Base-by-base conservation (phyloP, 2,329 filamentous ascomycete species). In the Pseudogymnoascus sp. region DNA sequence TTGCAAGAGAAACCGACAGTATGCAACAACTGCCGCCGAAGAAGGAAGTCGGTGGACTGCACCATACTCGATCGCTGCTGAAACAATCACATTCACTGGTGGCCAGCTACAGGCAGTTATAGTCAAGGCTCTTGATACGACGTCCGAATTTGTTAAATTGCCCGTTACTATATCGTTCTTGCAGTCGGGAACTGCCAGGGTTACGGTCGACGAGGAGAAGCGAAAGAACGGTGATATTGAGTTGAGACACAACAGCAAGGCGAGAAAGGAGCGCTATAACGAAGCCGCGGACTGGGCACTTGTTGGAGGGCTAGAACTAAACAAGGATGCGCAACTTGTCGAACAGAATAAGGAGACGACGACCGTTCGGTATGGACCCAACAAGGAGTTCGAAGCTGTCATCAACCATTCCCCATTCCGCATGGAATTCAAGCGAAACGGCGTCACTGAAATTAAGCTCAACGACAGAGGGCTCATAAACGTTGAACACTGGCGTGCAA, bases 401-500 rank as follows among this genome's bases (percentile, higher is more conserved):
- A 89, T 99, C 73, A 86, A 82, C 58, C 90, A 95, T 70, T 81
- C 85, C 1, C 94, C 94, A 0, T 95, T 97, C 66, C 81, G 81
- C 37, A 82, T 97, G 60, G 88, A 96, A 57, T 99, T 99, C 73
- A 87, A 88, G 74, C 83, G 92, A 47, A 89, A 94, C 68, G 92
- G 89, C 0, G 79, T 84, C 66, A 87, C 87, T 0, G 91, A 97
- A 64, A 81, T 99, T 74, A 90, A 88, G 71, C 81, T 99, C 74
- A 99, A 99, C 71, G 87, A 92, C 67, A 85, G 88, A n/a, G 93
- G 93, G 0, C 78, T 95, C 65, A 73, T 99, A 74, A 99, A 97
- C 70, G 76, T 97, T 73, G 94, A 99, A 74, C 94, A 99, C 72
- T 99, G 94, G 94, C 82, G 94, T 64, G 82, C 88, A 44, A 96